phyloP scores from a whole-genome alignment of 225 moss, liverwort and hornwort species.

The Anthoceros angustus region DNA sequence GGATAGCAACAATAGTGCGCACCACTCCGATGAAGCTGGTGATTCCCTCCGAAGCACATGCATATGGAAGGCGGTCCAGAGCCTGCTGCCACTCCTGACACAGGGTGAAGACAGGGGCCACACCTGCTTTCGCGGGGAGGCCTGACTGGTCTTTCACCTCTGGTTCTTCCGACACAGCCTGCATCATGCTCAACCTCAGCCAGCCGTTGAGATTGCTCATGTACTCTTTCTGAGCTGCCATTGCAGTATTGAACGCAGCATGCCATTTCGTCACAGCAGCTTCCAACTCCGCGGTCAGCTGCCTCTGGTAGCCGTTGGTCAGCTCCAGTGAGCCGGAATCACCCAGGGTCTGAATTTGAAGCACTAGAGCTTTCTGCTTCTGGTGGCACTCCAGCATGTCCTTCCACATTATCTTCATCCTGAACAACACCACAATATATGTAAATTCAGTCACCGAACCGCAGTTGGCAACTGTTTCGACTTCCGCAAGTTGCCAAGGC shows the following conservation, averaged over 20 bases:
- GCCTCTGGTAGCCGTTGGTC: slow-evolving; percentile 48
- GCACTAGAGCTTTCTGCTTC: slow-evolving; percentile 39
- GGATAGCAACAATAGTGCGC: slow-evolving; percentile 42
- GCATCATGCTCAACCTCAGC: slow-evolving; percentile 51
- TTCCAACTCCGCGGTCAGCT: slow-evolving; percentile 47
- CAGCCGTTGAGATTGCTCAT: slow-evolving; percentile 43
- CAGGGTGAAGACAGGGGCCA: slow-evolving; percentile 35
- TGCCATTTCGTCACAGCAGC: slow-evolving; percentile 40
- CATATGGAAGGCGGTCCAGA: slow-evolving; percentile 49
- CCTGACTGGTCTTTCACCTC: slow-evolving; percentile 16
- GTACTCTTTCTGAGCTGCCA: slow-evolving; percentile 44
- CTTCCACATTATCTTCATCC: slow-evolving; percentile 67
- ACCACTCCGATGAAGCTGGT: slow-evolving; percentile 45
- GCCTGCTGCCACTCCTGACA: slow-evolving; percentile 49
- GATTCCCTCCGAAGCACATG: slow-evolving; percentile 43
- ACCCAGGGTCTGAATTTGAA: slow-evolving; percentile 42
- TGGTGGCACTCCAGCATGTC: slow-evolving; percentile 44
- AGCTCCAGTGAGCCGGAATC: slow-evolving; percentile 55
- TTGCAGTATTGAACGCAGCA: slow-evolving; percentile 25
- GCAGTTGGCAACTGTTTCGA: not conserved
- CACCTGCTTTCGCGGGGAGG: slow-evolving; percentile 19
- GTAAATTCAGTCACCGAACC: not conserved
- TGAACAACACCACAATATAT: slow-evolving; percentile 8
- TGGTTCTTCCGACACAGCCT: slow-evolving; percentile 38
- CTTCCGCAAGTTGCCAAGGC: not conserved